Evolutionary conservation across 257 asterid genomes (phyloP), one percentile per base, ranked within the genome.

Genomic region (Solanum gandarillasii): DNA sequence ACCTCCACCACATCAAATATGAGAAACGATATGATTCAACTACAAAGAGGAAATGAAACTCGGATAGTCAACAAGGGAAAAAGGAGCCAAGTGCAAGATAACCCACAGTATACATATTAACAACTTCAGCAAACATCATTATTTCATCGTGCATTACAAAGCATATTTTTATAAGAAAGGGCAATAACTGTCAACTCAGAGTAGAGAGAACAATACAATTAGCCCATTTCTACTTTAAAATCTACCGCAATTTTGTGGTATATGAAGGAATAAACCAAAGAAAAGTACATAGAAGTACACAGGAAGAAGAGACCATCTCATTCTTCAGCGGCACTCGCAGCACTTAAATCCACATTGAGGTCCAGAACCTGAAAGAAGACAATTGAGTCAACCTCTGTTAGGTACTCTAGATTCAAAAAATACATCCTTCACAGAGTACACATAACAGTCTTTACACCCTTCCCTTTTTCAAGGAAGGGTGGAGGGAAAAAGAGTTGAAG

Each of bases 271-370:
- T 78, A 38, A 39, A 13, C 62, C 36, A 25, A 14, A 14, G 14
- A 9, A 76, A 76, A 76, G 35, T 76, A n/a, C 23, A 25, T 23
- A 23, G 7, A 39, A 6, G 35, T 39, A 76, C 60, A 76, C 21
- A 32, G 18, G 83, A 18, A 10, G 32, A 5, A 27, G 12, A 29
- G 38, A 10, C 21, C 27, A 34, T 27, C 88, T 90, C 90, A 90
- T 89, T 90, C 92, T 90, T 91, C 93, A 18, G 93, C 93, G 86
- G 92, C 93, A 73, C 91, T 91, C 35, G 93, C 93, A 58, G 91
- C 90, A 86, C 91, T 90, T 58, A 91, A 88, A 87, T 91, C 93
- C 89, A 91, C 93, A 27, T 91, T 89, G 72, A 90, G 91, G 83
- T 91, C 92, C 76, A 91, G 89, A 87, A 73, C 90, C 93, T 91